Evolutionary conservation across 345 rosid species (phyloP).

Genomic region (Salix viminalis): DNA sequence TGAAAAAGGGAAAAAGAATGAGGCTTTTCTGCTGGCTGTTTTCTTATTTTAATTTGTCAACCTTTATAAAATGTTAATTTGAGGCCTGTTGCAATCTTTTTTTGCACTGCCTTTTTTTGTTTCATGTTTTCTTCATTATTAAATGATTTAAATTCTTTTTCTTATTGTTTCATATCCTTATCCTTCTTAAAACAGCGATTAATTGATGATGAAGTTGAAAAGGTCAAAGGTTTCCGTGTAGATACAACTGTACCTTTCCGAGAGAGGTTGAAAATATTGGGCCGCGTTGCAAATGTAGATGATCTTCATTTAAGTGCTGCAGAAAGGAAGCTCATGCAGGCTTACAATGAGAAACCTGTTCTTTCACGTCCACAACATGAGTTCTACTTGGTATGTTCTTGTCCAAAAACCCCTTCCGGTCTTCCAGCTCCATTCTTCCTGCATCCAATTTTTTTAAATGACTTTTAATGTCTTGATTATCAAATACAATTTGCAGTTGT

Average conservation of each 20-base stretch:
- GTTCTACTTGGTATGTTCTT: constrained; percentile 53
- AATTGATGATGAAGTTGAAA: constrained; percentile 85
- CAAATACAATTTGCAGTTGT: neutral
- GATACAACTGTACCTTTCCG: constrained; percentile 67
- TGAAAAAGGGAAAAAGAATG: neutral
- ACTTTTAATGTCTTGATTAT: neutral
- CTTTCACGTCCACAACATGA: constrained; percentile 97
- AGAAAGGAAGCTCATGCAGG: constrained; percentile 92
- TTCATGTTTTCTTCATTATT: neutral
- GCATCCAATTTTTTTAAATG: neutral
- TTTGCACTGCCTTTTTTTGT: neutral
- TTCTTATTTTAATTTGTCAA: neutral
- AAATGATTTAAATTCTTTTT: neutral
- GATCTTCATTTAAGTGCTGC: constrained; percentile 84
- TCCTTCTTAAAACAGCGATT: constrained; percentile 46
- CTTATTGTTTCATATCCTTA: neutral
- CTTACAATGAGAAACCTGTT: constrained; percentile 97
- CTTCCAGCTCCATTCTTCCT: neutral
- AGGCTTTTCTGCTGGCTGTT: neutral
- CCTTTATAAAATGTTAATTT: neutral
- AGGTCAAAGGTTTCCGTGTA: constrained; percentile 79
- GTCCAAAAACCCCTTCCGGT: neutral
- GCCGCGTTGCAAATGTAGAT: constrained; percentile 87
- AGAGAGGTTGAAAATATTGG: constrained; percentile 90
- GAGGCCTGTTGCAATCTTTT: neutral